These are phyloP conservation scores for Syzygium oleosum DNA, from an alignment of 345 rosid species.

Conservation along the genomic window DNA sequence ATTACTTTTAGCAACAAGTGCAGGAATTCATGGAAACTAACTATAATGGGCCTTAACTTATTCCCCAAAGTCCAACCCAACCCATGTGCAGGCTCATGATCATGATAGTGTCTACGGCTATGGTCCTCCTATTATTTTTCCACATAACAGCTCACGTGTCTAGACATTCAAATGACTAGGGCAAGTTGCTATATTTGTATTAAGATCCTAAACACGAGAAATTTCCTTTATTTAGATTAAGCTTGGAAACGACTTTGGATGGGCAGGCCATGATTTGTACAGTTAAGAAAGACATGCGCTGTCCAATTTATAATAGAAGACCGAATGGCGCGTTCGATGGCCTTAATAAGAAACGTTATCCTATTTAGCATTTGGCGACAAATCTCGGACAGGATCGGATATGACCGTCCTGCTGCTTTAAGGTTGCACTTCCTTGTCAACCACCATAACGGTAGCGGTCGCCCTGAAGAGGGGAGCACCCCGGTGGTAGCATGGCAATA, in stretches of 20 bases:
- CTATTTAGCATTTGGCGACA: not conserved
- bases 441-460: not conserved
- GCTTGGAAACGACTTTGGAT: not conserved
- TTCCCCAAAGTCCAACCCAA: no score
- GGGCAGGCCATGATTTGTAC: fast-evolving
- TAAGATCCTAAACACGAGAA: not conserved
- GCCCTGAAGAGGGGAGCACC: not conserved
- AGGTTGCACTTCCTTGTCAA: not conserved
- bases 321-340: not conserved
- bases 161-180: not conserved
- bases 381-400: fast-evolving
- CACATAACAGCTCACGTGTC: not conserved
- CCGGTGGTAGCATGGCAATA: not conserved
- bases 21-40: no score
- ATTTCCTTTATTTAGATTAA: not conserved
- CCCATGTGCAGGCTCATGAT: no score
- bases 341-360: not conserved
- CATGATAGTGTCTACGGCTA: not conserved
- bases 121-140: not conserved
- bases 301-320: not conserved
- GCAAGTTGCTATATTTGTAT: not conserved
- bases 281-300: not conserved
- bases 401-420: not conserved
- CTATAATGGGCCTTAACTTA: no score
- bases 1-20: no score